These are phyloP conservation scores for Beauveria pseudobassiana DNA, from an alignment of 2,329 filamentous ascomycete species.

Conservation along the genomic window DNA sequence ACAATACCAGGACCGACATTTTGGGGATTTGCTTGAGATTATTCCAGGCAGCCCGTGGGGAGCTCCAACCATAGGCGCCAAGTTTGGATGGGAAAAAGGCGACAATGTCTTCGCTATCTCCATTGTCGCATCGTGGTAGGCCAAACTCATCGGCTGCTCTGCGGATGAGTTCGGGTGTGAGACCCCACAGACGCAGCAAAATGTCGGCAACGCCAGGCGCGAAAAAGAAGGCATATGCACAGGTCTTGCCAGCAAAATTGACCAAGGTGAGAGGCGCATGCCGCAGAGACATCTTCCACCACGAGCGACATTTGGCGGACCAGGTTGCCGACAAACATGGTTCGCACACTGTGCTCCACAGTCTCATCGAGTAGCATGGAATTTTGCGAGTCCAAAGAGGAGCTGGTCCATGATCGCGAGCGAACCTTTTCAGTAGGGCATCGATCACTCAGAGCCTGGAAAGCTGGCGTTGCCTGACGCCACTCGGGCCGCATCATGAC, in stretches of 20 bases:
- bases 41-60: constrained; percentile 40
- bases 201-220: constrained; percentile 80
- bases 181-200: constrained; percentile 72
- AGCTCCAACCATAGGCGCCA: constrained; percentile 49
- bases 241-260: constrained; percentile 82
- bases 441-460: constrained; percentile 54
- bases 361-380: constrained; percentile 50
- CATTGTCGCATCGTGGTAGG: constrained; percentile 46
- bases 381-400: constrained; percentile 59
- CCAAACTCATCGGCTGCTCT: constrained; percentile 64
- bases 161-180: constrained; percentile 60
- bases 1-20: constrained; percentile 59
- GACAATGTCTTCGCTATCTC: constrained; percentile 57
- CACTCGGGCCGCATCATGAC: constrained; percentile 89
- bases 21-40: constrained; percentile 58
- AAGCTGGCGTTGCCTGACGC: constrained; percentile 63
- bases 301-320: constrained; percentile 77
- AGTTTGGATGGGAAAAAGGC: constrained; percentile 63
- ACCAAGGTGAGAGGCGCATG: constrained; percentile 61
- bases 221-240: constrained; percentile 90
- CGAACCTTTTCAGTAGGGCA: constrained; percentile 38
- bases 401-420: constrained; percentile 39
- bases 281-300: constrained; percentile 79
- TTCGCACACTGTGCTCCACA: constrained; percentile 80
- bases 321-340: constrained; percentile 77